Base-by-base conservation (phyloP, 371 early-diverging fungal genomes). In the Actinomortierella wolfii region DNA sequence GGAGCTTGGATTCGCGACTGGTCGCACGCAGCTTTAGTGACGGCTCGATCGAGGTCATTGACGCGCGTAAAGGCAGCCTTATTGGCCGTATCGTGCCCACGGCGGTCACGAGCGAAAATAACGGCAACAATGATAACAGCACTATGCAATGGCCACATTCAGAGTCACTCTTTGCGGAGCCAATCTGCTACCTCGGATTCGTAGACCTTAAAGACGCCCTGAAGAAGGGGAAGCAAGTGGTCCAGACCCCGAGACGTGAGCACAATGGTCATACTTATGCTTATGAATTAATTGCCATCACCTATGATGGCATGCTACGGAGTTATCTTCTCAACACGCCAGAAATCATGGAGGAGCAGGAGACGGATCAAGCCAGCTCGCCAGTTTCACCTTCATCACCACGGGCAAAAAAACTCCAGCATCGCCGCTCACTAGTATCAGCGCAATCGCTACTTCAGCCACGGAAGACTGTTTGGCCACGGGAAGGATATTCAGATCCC, bases 301-400 rank as follows among this genome's bases (percentile, higher is more conserved):
- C 77, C 5, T 79, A 69, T 54, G 75, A 76, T 48, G 67, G 79
- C 44, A 52, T 65, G 29, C 64, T 79, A 13, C 69, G 79, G 43
- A 79, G 79, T 40, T 79, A 76, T 54, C 64, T 79, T 28, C 60
- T 79, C 52, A 79, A 79, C 61, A 67, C 70, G 1, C 17, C 65
- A 4, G 67, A 73, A 11, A 23, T 64, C 1, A 53, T 64, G 13
- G 57, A 54, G 23, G 43, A 51, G 4, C 13, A 59, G 0, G 56
- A 41, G 3, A 42, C 60, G 1, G 51, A 50, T 23, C 29, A 51
- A n/a, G 44, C 44, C 40, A 34, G 11, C 34, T 34, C 39, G 4
- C 60, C 58, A 5, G 28, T 52, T 3, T 59, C 64, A n/a, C 63
- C 74, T 14, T 51, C 51, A 17, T 43, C 14, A 48, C 57, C 17